phyloP scores from a whole-genome alignment of 352 stramenopile genomes.

The Globisporangium echinulatum region DNA sequence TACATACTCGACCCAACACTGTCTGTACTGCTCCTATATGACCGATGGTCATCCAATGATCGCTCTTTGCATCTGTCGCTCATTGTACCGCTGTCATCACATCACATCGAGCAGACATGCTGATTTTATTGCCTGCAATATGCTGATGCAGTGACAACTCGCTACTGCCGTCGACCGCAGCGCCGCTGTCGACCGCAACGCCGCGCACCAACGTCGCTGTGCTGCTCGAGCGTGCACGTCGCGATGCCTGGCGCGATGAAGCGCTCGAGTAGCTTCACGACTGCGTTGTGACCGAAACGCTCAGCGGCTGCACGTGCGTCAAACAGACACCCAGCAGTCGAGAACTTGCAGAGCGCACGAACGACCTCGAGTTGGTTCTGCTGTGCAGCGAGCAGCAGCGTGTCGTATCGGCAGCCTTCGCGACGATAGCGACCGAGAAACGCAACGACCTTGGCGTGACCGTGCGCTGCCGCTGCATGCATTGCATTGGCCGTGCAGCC shows the following conservation, averaged over 20 bases:
- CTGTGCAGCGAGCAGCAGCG: neutral
- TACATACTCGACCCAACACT: too few species aligned
- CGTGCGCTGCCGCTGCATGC: neutral
- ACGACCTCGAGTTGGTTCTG: neutral
- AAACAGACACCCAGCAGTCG: slow-evolving; percentile 2
- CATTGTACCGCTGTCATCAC: too few species aligned
- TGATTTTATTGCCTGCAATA: neutral
- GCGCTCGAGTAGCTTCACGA: neutral
- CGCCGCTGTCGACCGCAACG: too few species aligned
- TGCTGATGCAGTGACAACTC: neutral
- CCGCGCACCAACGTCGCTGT: too few species aligned
- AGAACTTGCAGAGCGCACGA: neutral
- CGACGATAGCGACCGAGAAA: slow-evolving; percentile 2
- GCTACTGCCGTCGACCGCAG: neutral
- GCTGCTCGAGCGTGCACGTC: neutral
- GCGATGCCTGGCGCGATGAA: neutral
- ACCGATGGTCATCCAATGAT: too few species aligned
- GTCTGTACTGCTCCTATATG: too few species aligned
- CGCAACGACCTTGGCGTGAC: neutral
- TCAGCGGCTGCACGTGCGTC: neutral
- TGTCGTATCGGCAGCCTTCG: slow-evolving; percentile 1
- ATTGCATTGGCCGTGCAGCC: neutral
- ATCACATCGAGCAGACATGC: too few species aligned
- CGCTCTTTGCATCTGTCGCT: too few species aligned
- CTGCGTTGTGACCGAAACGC: neutral